Evolutionary conservation across 352 stramenopile species (phyloP).

Genomic region (Peronospora tabacina): DNA sequence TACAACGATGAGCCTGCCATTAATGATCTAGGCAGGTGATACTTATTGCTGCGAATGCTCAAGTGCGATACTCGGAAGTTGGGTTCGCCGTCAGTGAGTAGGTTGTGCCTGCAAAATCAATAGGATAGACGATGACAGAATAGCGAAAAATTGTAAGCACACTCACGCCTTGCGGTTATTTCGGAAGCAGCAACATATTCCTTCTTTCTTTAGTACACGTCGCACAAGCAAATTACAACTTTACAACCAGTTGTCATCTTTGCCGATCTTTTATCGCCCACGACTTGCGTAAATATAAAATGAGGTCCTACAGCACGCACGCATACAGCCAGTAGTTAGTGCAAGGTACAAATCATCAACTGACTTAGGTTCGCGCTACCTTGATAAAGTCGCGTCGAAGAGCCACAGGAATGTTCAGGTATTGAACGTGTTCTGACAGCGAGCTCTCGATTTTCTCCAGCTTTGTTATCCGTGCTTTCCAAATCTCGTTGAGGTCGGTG

Average conservation of each 20-base stretch:
- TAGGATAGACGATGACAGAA: background rate
- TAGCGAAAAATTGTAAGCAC: background rate
- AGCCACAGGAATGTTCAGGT: constrained; percentile 46
- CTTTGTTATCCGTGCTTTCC: constrained; percentile 61
- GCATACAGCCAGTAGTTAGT: constrained; percentile 2
- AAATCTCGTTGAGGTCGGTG: constrained; percentile 59
- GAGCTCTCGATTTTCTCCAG: constrained; percentile 68
- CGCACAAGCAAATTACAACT: constrained; percentile 25
- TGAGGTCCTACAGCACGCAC: constrained; percentile 33
- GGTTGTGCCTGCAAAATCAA: background rate
- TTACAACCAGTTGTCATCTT: constrained; percentile 3
- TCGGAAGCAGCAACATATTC: background rate
- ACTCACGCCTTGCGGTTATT: constrained; percentile 6
- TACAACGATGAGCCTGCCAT: constrained; percentile 43
- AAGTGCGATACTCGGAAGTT: background rate
- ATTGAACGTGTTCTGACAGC: constrained; percentile 56
- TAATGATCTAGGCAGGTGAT: constrained; percentile 14
- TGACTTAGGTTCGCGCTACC: constrained; percentile 15
- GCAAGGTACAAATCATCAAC: background rate
- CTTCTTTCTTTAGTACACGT: constrained; percentile 1
- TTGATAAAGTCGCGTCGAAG: constrained; percentile 56
- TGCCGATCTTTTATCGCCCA: constrained; percentile 23
- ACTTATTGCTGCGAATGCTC: background rate
- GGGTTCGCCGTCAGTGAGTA: background rate
- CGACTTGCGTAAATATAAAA: constrained; percentile 38